Evolutionary conservation across 345 rosid genomes (phyloP).

Genomic region (Lagerstroemia speciosa): DNA sequence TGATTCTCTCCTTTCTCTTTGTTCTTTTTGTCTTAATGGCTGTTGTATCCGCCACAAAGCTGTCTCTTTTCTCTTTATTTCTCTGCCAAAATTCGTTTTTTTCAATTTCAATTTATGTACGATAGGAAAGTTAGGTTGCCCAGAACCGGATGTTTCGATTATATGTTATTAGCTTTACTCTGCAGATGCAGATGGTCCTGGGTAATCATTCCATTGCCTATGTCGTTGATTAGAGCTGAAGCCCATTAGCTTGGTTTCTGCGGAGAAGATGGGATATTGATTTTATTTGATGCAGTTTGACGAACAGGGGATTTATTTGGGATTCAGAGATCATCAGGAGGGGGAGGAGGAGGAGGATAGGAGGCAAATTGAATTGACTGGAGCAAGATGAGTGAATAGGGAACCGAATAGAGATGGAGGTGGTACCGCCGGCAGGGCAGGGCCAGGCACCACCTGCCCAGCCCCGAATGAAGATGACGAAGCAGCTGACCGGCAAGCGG

Average conservation of each 20-base stretch:
- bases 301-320: not conserved
- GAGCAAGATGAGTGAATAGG: not conserved
- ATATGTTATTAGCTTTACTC: not conserved
- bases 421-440: not conserved
- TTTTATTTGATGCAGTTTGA: not conserved
- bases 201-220: not conserved
- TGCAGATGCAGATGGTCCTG: too few relatives aligned
- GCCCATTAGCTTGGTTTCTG: not conserved
- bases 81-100: not conserved
- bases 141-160: not conserved
- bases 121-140: not conserved
- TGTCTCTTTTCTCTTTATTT: not conserved
- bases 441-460: not conserved
- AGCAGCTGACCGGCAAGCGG: slow-evolving; percentile 77
- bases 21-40: not conserved
- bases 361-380: too few relatives aligned
- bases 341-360: not conserved
- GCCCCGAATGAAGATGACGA: slow-evolving; percentile 65
- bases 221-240: not conserved
- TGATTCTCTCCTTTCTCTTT: not conserved
- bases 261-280: not conserved
- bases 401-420: not conserved
- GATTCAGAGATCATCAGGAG: not conserved
- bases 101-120: not conserved
- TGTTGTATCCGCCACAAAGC: not conserved